Base-by-base conservation (phyloP, 257 asterid species). In the Solanum pennellii region DNA sequence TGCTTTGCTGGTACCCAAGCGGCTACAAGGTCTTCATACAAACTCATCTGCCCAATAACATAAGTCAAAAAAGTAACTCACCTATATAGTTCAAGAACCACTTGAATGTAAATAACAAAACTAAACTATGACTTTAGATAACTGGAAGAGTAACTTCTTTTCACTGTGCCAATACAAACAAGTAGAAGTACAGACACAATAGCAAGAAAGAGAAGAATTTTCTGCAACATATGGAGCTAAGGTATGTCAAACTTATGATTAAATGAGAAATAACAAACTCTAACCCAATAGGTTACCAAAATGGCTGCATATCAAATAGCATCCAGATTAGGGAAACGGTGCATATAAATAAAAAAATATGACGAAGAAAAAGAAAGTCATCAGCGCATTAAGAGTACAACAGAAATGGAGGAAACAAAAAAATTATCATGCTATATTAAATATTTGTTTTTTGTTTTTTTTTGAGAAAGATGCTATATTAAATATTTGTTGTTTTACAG, bases 1-100 rank as follows among this genome's bases (percentile, higher is more conserved):
- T 96, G 98, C 94, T 90, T 96, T 88, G 94, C 95, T 89, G 98
- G 98, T 88, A 96, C 99, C 99, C 99, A 96, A 76, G 99, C 98
- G 72, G 99, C 99, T 86, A 97, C 97, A 89, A 96, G 93, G 91
- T 97, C 98, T 92, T 96, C 99, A 91, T 97, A 96, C 91, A 97
- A 95, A 91, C 99, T 95, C 96, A 97, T 93, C 99, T 97, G 94
- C 93, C 90, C 88, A 90, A 88, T 37, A 72, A 35, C 59, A 72
- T 83, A 77, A 56, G 41, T 39, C 29, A 59, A 44, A 44, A 82
- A 79, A 42, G 12, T 14, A 18, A 41, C 44, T 39, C 45, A 56
- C 65, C 77, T 13, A 47, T 47, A 68, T 27, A 82, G 68, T 65
- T 49, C 83, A 71, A 68, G 71, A 13, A 14, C 49, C 18, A 31